Evolutionary conservation across 1,284 basidiomycete genomes (phyloP), one percentile per base, ranked within the genome.

Genomic region (Ceratobasidium papillatum): DNA sequence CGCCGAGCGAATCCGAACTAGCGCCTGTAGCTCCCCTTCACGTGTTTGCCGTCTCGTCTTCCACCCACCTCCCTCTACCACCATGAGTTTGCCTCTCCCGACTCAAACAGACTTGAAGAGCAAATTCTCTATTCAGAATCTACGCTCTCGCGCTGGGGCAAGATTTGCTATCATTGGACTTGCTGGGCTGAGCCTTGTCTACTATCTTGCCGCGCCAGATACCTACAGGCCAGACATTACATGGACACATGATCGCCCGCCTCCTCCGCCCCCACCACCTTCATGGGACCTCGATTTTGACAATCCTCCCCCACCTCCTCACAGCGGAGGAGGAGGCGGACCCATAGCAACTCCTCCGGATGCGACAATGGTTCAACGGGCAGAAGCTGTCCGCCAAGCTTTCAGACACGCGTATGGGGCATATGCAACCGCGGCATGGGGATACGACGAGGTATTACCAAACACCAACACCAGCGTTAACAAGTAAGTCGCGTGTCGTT

Each of bases 371-470:
- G 36, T 25, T 34, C 32, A 71, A n/a, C 83, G 88, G 34, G 89
- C 91, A 0, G 81, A 83, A 8, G 81, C 84, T 58, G 89, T 92
- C 32, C 89, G 86, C 79, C 74, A 82, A 12, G 89, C 90, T 0
- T 92, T 91, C 79, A 62, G 84, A 47, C 88, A 91, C 80, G 89
- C 90, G 0, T 93, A 91, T 78, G 80, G 82, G 47, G 89, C 87
- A 1, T 93, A 92, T 78, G 85, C 88, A 78, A 78, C 86, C 77
- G 90, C 90, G 0, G 83, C 84, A 4, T 80, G 78, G 59, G 87
- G 88, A 8, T 83, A 84, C 34, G 91, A 93, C 75, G 91, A 93
- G 79, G 79, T 92, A 17, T 80, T 79, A 22, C 90, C 91, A 0
- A 2, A 89, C 17, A 83, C 86, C 2, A 86, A 87, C 63, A 76